Percentiles rank a stretch among this genome's conserved stretches.
phyloP scores from a whole-genome alignment of 78 protist species.

The Neovahlkampfia damariscottae region DNA sequence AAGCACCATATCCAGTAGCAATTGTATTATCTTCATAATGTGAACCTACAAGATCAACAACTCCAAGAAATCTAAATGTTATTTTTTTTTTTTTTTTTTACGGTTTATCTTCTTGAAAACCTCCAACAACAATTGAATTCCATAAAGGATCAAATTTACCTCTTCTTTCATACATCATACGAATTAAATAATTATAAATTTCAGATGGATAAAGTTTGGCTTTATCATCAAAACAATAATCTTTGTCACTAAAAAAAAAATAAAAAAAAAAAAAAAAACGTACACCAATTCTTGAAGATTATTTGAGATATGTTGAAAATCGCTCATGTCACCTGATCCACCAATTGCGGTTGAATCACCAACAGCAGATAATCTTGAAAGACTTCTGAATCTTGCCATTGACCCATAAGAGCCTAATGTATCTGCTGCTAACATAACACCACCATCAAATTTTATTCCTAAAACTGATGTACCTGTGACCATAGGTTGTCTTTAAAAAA shows the following conservation, averaged over 20 bases:
- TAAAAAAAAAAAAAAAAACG: background rate
- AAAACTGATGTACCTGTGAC: slow-evolving; percentile 86
- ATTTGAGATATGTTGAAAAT: slow-evolving; percentile 62
- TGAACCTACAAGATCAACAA: slow-evolving; percentile 49
- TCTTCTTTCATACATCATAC: slow-evolving; percentile 63
- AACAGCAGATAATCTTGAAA: slow-evolving; percentile 39
- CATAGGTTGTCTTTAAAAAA: slow-evolving; percentile 31
- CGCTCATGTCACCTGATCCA: slow-evolving; percentile 74
- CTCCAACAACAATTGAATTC: slow-evolving; percentile 56
- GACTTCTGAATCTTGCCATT: slow-evolving; percentile 62
- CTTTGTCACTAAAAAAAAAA: background rate
- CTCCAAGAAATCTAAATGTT: slow-evolving; percentile 48
- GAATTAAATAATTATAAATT: slow-evolving; percentile 42
- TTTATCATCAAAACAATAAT: slow-evolving; percentile 23
- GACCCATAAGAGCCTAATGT: slow-evolving; percentile 79
- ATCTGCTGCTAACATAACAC: slow-evolving; percentile 81
- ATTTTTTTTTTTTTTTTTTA: too few relatives aligned
- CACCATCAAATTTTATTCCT: slow-evolving; percentile 76
- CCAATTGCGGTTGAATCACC: slow-evolving; percentile 53
- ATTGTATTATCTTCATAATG: slow-evolving; percentile 41
- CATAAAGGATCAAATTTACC: slow-evolving; percentile 69
- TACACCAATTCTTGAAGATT: slow-evolving; percentile 30
- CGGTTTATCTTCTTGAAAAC: slow-evolving; percentile 32
- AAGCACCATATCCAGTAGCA: slow-evolving; percentile 83
- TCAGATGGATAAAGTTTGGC: slow-evolving; percentile 31